Percentiles rank a stretch among this genome's conserved stretches.
Evolutionary conservation across 192 early-diverging fungal genomes (phyloP).

Genomic region (Thamnidium elegans): DNA sequence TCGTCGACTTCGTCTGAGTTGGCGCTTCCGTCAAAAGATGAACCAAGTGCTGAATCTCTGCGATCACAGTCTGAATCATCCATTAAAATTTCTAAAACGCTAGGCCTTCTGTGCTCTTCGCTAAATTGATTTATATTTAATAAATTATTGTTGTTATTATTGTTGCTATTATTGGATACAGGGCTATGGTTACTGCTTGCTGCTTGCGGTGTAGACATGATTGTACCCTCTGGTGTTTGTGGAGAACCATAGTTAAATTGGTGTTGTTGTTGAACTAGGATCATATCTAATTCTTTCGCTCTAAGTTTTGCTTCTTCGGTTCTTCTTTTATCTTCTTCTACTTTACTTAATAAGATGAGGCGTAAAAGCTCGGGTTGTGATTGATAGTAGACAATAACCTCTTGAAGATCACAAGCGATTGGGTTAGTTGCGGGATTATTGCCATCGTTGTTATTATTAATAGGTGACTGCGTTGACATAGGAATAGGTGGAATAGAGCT

Average conservation of each 20-base stretch:
- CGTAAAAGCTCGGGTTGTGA: slow-evolving; percentile 51
- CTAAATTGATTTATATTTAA: background rate
- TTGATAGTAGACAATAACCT: slow-evolving; percentile 45
- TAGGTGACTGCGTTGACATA: background rate
- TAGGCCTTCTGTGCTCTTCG: slow-evolving; percentile 11
- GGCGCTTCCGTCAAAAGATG: slow-evolving; percentile 21
- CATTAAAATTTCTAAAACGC: background rate
- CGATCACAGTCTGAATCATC: slow-evolving; percentile 5
- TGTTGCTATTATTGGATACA: background rate
- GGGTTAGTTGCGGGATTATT: slow-evolving; percentile 5
- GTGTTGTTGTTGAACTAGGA: slow-evolving; percentile 33
- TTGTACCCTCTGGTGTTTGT: background rate
- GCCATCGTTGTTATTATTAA: background rate
- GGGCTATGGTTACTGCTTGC: background rate
- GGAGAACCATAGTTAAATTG: slow-evolving; percentile 8
- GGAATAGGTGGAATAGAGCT: background rate
- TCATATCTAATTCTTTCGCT: slow-evolving; percentile 46
- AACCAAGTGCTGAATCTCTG: slow-evolving; percentile 17
- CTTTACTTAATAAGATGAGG: slow-evolving; percentile 52
- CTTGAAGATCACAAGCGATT: slow-evolving; percentile 43
- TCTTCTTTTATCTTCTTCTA: slow-evolving; percentile 55
- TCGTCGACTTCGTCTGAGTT: slow-evolving; percentile 24
- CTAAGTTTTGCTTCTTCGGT: slow-evolving; percentile 54
- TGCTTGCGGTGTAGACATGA: background rate
- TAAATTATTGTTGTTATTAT: background rate